Base-by-base conservation (phyloP, 2,329 filamentous ascomycete genomes). In the Penicillium janthinellum region DNA sequence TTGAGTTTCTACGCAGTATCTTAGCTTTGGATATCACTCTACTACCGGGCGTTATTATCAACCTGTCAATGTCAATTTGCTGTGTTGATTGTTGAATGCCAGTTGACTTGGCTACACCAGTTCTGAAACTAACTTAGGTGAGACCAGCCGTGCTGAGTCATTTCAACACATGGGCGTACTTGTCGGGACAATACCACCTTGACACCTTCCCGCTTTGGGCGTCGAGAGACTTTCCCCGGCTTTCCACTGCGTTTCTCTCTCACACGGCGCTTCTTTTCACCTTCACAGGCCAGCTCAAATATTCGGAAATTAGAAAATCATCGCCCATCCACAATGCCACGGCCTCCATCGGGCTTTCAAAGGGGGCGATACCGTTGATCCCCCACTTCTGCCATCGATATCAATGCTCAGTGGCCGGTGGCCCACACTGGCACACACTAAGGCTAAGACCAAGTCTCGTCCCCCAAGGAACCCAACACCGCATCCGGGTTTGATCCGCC, bases 401-500 rank as follows among this genome's bases (percentile, higher is more conserved):
- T 53, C 51, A 39, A 31, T 53, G 51, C 25, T 42, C 25, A 53
- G 10, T 53, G 51, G 51, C 25, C 22, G 7, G 12, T 20, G 6
- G 8, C 42, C 38, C 44, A 49, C 35, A 17, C 17, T 17, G 17
- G 17, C 17, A 17, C 17, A 25, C 12, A 14, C 51, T 31, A 34
- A 39, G 38, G 1, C 50, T 22, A 41, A 53, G 35, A 28, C 31
- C 31, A 5, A 31, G 31, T 8, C 31, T 31, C 7, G 4, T 15
- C 25, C 22, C 22, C 55, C 41, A 37, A 44, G 51, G 35, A 44
- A n/a, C 31, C 17, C 31, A 35, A 28, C 20, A 47, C 52, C 42
- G 52, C 52, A 55, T 55, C 41, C 42, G 52, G 52, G 20, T n/a
- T 55, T 37, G 28, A 14, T 20, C 28, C 28, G 37, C 20, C 34